Evolutionary conservation across 1,284 basidiomycete genomes (phyloP).

Genomic region (Ganoderma resinaceum): DNA sequence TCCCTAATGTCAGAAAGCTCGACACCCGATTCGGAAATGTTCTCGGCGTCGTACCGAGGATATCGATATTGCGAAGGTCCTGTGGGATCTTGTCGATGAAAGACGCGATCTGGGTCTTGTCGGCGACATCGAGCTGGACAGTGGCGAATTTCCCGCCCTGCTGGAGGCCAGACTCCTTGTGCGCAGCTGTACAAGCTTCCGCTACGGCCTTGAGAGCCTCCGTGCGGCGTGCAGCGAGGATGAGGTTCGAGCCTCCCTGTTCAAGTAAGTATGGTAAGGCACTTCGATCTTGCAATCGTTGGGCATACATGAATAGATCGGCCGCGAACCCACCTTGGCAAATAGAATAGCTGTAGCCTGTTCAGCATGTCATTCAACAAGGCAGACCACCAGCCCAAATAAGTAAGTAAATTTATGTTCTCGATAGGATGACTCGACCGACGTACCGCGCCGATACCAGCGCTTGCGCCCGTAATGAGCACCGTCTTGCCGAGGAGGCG

Average conservation of each 20-base stretch:
- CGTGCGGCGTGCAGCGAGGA: constrained; percentile 73
- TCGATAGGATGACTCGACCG: neutral
- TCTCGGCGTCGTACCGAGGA: constrained; percentile 63
- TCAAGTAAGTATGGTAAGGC: neutral
- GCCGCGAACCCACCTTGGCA: constrained; percentile 64
- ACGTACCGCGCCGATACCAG: constrained; percentile 82
- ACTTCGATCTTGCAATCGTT: neutral
- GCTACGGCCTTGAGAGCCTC: constrained; percentile 72
- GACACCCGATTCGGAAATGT: neutral
- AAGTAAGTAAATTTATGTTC: neutral
- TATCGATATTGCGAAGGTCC: constrained; percentile 72
- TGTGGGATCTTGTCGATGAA: constrained; percentile 74
- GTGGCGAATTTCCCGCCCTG: constrained; percentile 75
- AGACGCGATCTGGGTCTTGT: constrained; percentile 69
- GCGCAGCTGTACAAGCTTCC: constrained; percentile 70
- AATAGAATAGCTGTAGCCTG: constrained; percentile 87
- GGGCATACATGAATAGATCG: neutral
- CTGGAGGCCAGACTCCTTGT: constrained; percentile 74
- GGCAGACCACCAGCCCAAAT: neutral
- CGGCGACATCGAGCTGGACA: constrained; percentile 78
- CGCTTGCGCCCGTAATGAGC: constrained; percentile 86
- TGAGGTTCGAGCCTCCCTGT: constrained; percentile 81
- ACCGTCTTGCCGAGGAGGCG: constrained; percentile 86
- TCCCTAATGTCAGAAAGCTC: neutral
- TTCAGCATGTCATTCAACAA: constrained; percentile 3